phyloP scores from a whole-genome alignment of 2,329 filamentous ascomycete species.

The Claviceps pusilla region DNA sequence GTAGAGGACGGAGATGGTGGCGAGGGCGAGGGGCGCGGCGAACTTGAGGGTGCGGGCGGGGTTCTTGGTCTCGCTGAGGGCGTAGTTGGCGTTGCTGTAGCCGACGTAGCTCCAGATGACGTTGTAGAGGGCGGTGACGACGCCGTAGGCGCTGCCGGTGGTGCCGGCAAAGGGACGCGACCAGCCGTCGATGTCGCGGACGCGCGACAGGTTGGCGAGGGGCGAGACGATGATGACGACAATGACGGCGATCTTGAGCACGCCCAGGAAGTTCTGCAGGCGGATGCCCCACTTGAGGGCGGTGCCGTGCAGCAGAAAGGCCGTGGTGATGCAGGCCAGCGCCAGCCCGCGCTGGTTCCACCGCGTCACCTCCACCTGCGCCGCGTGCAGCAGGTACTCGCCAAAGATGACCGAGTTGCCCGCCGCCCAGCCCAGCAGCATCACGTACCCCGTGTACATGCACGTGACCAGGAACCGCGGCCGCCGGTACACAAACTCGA shows the following conservation, averaged over 20 bases:
- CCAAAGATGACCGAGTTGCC: constrained; percentile 56
- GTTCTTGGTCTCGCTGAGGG: constrained; percentile 49
- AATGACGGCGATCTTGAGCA: constrained; percentile 51
- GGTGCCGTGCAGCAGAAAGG: constrained; percentile 50
- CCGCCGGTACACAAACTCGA: constrained; percentile 47
- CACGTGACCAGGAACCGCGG: constrained; percentile 47
- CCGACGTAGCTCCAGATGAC: constrained; percentile 58
- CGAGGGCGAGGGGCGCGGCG: constrained; percentile 47
- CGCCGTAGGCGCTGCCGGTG: constrained; percentile 48
- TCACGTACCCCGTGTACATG: constrained; percentile 45
- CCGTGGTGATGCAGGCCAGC: constrained; percentile 49
- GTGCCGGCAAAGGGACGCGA: constrained; percentile 49
- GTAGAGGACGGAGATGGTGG: constrained; percentile 44
- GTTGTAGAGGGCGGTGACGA: constrained; percentile 57
- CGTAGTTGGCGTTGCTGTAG: constrained; percentile 55
- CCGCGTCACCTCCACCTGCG: constrained; percentile 43
- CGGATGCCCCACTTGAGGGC: constrained; percentile 52
- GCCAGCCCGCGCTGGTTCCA: constrained; percentile 56
- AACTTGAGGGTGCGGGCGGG: constrained; percentile 49
- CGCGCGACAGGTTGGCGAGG: constrained; percentile 43
- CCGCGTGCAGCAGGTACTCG: constrained; percentile 54
- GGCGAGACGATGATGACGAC: constrained; percentile 50
- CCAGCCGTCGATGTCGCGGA: constrained; percentile 47
- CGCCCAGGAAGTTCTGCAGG: constrained; percentile 50
- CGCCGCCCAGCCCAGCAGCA: constrained; percentile 50